Percentiles rank a stretch among this genome's conserved stretches.
phyloP scores from a whole-genome alignment of 78 protist species.

The Isochrysis galbana region DNA sequence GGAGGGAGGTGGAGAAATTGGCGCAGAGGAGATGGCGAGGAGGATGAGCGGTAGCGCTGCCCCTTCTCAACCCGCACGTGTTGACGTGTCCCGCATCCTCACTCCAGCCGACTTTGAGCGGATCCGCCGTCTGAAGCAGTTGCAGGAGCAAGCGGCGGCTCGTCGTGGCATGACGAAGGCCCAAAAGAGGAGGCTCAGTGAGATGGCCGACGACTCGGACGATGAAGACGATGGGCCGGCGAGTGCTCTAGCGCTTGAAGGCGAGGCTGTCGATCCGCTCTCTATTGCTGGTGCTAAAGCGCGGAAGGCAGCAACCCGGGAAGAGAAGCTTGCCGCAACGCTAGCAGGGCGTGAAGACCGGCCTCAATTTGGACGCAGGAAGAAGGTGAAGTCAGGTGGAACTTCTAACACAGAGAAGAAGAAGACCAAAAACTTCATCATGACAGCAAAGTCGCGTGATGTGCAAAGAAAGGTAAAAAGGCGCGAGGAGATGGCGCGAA shows the following conservation, averaged over 20 bases:
- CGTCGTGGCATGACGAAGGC: background rate
- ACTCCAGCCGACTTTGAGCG: conserved; percentile 4
- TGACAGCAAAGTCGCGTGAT: background rate
- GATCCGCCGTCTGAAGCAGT: background rate
- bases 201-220: background rate
- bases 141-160: background rate
- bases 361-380: background rate
- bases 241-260: background rate
- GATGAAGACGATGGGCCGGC: background rate
- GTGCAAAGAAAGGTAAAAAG: background rate
- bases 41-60: background rate
- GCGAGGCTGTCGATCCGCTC: background rate
- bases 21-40: background rate
- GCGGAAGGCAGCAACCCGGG: background rate
- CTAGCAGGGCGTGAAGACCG: conserved; percentile 10
- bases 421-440: background rate
- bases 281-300: background rate
- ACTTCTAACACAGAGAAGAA: background rate
- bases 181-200: background rate
- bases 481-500: background rate
- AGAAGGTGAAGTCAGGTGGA: conserved; percentile 3
- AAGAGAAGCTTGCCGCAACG: conserved; percentile 9
- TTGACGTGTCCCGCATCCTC: background rate
- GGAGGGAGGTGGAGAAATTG: background rate
- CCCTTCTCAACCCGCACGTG: background rate